Percentiles rank a stretch among this genome's conserved stretches.
These are phyloP conservation scores for Citrus sp. DNA, from an alignment of 345 rosid genomes.

Conservation along the genomic window DNA sequence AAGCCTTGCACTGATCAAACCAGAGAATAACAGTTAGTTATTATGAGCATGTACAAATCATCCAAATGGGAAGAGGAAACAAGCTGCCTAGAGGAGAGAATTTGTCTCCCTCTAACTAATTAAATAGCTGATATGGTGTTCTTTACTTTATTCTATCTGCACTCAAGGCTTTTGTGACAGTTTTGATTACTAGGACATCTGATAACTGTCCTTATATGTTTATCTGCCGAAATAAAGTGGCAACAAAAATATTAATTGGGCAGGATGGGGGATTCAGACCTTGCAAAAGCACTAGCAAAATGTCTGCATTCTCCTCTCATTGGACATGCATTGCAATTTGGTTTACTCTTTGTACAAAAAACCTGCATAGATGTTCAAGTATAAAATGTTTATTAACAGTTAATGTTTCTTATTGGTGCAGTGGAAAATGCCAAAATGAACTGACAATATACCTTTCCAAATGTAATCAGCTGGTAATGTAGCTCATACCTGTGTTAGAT, in stretches of 20 bases:
- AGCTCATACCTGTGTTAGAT: slow-evolving; percentile 70
- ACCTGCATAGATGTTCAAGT: slow-evolving; percentile 57
- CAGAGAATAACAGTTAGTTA: slow-evolving; percentile 18
- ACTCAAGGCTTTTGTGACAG: background rate
- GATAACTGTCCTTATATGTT: background rate
- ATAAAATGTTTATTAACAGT: background rate
- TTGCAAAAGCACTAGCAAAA: slow-evolving; percentile 97
- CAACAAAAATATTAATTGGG: background rate
- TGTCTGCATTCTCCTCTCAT: slow-evolving; percentile 98
- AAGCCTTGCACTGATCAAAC: slow-evolving; percentile 74
- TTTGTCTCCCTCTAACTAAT: background rate
- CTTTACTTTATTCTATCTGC: background rate
- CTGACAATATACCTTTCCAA: slow-evolving; percentile 75
- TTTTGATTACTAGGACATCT: background rate
- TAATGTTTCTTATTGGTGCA: background rate
- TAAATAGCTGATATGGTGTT: background rate
- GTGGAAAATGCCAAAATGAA: slow-evolving; percentile 7
- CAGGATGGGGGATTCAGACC: slow-evolving; percentile 42
- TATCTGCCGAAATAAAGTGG: background rate
- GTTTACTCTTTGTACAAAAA: slow-evolving; percentile 87
- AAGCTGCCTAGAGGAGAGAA: background rate
- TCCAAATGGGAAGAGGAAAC: background rate
- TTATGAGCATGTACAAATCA: slow-evolving; percentile 9
- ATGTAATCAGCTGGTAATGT: slow-evolving; percentile 94
- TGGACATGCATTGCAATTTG: slow-evolving; percentile 97